These are phyloP conservation scores for Cephaloascus fragrans DNA, from an alignment of 805 yeast species.

Conservation along the genomic window DNA sequence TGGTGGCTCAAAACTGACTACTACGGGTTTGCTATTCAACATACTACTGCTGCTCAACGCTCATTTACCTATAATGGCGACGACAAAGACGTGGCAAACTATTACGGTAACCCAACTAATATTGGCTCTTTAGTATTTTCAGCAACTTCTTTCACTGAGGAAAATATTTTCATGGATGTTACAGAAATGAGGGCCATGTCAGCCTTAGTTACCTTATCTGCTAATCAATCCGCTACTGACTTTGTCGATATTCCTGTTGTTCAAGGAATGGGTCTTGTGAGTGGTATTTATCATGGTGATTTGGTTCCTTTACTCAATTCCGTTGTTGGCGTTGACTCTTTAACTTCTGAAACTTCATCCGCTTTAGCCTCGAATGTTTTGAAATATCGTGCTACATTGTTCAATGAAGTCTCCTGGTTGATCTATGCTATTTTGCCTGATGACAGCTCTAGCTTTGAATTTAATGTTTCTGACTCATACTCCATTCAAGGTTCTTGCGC, in stretches of 20 bases:
- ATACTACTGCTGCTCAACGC: constrained; percentile 34
- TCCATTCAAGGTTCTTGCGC: constrained; percentile 24
- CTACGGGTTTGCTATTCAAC: constrained; percentile 56
- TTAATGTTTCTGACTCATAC: constrained; percentile 19
- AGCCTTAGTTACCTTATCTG: constrained; percentile 31
- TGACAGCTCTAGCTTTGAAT: constrained; percentile 15
- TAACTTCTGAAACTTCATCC: constrained; percentile 22
- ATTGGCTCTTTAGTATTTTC: constrained; percentile 47
- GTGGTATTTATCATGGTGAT: constrained; percentile 39
- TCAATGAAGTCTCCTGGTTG: constrained; percentile 37
- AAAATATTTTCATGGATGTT: constrained; percentile 29
- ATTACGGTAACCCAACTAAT: constrained; percentile 47
- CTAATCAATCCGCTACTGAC: constrained; percentile 17
- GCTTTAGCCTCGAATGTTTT: constrained; percentile 15
- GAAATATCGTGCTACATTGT: constrained; percentile 28
- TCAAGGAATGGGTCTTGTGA: constrained; percentile 51
- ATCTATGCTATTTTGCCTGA: constrained; percentile 35
- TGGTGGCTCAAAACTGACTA: constrained; percentile 32
- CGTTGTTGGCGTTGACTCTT: constrained; percentile 31
- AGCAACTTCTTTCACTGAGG: constrained; percentile 34
- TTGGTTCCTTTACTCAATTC: constrained; percentile 36
- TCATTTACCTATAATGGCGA: constrained; percentile 38
- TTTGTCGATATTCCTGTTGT: constrained; percentile 40
- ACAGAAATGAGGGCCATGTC: constrained; percentile 42
- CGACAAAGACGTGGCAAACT: constrained; percentile 30